Conservation (phyloP, 1,284 basidiomycete species). For the Leccinum variabile region DNA sequence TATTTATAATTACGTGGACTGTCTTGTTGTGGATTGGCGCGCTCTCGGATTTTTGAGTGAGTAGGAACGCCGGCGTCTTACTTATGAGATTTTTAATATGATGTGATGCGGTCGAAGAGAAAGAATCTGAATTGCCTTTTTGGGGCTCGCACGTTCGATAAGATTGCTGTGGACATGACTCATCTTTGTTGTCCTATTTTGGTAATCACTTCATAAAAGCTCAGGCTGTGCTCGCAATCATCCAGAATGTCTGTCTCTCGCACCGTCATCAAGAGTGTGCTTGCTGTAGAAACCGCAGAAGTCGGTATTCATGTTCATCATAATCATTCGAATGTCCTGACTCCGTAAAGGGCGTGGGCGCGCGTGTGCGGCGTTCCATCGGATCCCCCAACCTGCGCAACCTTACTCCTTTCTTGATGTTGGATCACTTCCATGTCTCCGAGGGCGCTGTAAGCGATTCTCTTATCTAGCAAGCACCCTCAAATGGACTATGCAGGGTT, state of each 20-base stretch:
- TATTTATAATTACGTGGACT: slow-evolving; percentile 2
- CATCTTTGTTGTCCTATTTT: too few species aligned
- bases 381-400: slow-evolving; percentile 77
- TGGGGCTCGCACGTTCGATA: too few species aligned
- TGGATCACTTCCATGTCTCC: slow-evolving; percentile 73
- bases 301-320: slow-evolving; percentile 34
- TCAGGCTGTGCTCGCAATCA: background rate
- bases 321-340: background rate
- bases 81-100: too few species aligned
- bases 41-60: background rate
- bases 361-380: slow-evolving; percentile 86
- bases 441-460: slow-evolving; percentile 54
- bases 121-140: too few species aligned
- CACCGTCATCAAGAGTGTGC: slow-evolving; percentile 70
- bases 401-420: slow-evolving; percentile 89
- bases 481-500: slow-evolving; percentile 42
- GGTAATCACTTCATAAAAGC: too few species aligned
- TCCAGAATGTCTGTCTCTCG: slow-evolving; percentile 53
- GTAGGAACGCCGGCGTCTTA: background rate
- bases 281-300: slow-evolving; percentile 82
- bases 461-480: background rate
- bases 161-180: too few species aligned
- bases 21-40: slow-evolving; percentile 13
- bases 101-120: too few species aligned
- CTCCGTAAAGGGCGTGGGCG: slow-evolving; percentile 75